Evolutionary conservation across 371 early-diverging fungal genomes (phyloP).

Genomic region (Mycotypha africana): DNA sequence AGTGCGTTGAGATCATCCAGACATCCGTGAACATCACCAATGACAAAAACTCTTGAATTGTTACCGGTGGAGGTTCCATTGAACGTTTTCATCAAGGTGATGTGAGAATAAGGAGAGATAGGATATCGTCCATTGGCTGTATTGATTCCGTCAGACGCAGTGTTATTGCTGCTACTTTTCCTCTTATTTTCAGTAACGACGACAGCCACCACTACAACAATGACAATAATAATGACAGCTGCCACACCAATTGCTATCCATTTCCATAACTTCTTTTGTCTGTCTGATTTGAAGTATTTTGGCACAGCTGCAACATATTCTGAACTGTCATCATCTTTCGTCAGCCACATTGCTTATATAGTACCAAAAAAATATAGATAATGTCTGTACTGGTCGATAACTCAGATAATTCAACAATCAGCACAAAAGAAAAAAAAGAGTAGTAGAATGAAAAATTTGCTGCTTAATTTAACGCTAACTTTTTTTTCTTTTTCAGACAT

Average conservation of each 20-base stretch:
- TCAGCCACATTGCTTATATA: too few species aligned
- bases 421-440: too few species aligned
- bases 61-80: constrained; percentile 7
- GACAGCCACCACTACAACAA: constrained; percentile 31
- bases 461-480: too few species aligned
- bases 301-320: constrained; percentile 16
- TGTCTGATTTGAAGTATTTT: constrained; percentile 4
- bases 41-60: constrained; percentile 49
- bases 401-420: too few species aligned
- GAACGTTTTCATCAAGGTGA: constrained; percentile 22
- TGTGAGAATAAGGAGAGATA: constrained; percentile 36
- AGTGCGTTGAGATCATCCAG: constrained; percentile 46
- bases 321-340: constrained; percentile 7
- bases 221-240: constrained; percentile 23
- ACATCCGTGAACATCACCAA: constrained; percentile 74
- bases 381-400: too few species aligned
- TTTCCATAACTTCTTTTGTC: constrained; percentile 19
- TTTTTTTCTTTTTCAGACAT: too few species aligned
- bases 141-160: neutral
- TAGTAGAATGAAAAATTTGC: too few species aligned
- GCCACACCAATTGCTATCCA: constrained; percentile 12
- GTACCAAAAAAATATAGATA: too few species aligned
- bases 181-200: constrained; percentile 24
- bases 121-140: constrained; percentile 8
- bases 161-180: neutral